Evolutionary conservation across 1,139 yeast genomes (phyloP).

Genomic region (Geotrichum candidum): DNA sequence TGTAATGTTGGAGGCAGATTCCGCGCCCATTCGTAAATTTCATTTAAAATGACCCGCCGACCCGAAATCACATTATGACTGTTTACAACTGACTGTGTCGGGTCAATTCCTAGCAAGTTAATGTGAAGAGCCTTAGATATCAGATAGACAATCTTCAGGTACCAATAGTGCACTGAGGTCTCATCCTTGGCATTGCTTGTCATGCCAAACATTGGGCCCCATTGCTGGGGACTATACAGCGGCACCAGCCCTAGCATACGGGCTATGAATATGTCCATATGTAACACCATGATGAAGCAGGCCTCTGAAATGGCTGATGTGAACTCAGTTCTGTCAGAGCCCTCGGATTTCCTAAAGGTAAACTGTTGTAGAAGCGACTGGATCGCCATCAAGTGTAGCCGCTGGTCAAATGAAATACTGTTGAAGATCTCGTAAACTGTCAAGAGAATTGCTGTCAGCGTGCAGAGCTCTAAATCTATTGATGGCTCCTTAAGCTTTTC

Average conservation of each 20-base stretch:
- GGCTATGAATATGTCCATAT: conserved; percentile 10
- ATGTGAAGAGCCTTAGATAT: conserved; percentile 9
- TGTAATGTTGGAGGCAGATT: conserved; percentile 6
- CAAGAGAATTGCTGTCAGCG: conserved; percentile 7
- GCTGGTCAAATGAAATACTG: conserved; percentile 8
- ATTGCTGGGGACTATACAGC: conserved; percentile 12
- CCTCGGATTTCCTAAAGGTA: conserved; percentile 2
- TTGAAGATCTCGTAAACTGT: conserved; percentile 11
- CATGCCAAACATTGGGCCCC: conserved; percentile 11
- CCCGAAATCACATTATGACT: not conserved
- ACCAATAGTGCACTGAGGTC: conserved; percentile 3
- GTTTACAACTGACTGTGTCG: not conserved
- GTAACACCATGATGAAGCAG: conserved; percentile 10
- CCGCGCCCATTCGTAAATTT: conserved; percentile 9
- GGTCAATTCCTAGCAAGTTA: conserved; percentile 12
- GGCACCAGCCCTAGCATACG: conserved; percentile 9
- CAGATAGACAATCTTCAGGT: conserved; percentile 3
- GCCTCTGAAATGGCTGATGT: conserved; percentile 13
- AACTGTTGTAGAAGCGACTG: conserved; percentile 12
- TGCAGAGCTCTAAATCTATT: conserved; percentile 15
- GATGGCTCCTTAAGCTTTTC: conserved; percentile 3
- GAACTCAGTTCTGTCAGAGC: conserved; percentile 2
- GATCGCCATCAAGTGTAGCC: conserved; percentile 9
- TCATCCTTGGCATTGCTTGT: not conserved
- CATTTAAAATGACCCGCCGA: conserved; percentile 5